Evolutionary conservation across 371 early-diverging fungal species (phyloP), one percentile per base, ranked within the genome.

Genomic region (Circinella umbellata): DNA sequence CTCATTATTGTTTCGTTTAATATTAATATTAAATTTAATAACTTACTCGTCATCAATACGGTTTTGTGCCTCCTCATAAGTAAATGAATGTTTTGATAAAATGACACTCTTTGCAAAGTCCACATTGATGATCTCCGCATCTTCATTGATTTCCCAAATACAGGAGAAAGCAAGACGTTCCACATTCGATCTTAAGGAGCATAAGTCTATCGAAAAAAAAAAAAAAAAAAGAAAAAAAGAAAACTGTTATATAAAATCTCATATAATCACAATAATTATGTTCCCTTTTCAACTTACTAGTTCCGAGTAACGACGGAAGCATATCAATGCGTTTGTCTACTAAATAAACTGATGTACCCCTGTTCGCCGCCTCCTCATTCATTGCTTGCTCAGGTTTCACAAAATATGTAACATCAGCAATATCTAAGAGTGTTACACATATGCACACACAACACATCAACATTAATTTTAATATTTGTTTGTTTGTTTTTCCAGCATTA

Each of bases 371-470:
- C 72, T 96, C 96, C 60, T 80, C 77, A 76, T 98, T 98, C 91
- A 98, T 91, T 3, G 92, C 84, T 70, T 89, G 93, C 9, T 89
- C 90, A 34, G 91, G 89, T 70, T 91, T 91, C 18, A 99, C 97
- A 88, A 97, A 99, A 72, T 95, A 91, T n/a, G 94, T 92, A 34
- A 99, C 99, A 91, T 99, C 99, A 49, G 99, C 98, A 83, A 99
- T 99, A 77, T 98, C 91, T 92, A 61, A 48, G 2, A 27, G 27
- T 27, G 27, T 27, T 27, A 27, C 27, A 27, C 27, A 27, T 2
- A 27, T 27, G 27, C 27, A 27, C 27, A 27, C 27, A 27, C 27
- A 27, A 27, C 27, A 27, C 27, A 27, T 27, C 27, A 27, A 42
- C 11, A 42, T 42, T 9, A 42, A 42, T 6, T 39, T 42, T 42